A percentile compares a stretch with the other conserved stretches of the same genome.
Evolutionary conservation across 2,329 filamentous ascomycete species (phyloP).

Genomic region (Parafenestella ontariensis): DNA sequence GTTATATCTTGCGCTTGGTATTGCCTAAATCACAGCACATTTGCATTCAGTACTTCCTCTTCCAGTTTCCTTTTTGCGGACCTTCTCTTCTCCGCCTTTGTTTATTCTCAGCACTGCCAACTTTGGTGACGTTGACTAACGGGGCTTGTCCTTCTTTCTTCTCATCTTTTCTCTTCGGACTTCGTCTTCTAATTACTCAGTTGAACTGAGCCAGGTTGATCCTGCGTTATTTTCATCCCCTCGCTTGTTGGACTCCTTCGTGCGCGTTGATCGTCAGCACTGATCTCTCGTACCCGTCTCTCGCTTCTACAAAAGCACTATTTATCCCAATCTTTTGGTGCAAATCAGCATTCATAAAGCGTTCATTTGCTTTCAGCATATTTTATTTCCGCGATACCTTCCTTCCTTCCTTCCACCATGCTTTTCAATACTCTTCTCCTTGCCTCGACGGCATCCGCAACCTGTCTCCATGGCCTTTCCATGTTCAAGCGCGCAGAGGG

Average conservation of each 20-base stretch:
- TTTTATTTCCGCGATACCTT: background rate
- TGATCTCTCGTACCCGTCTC: background rate
- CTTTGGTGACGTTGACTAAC: constrained; percentile 6
- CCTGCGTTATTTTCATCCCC: constrained; percentile 11
- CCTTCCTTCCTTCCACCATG: constrained; percentile 29
- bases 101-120: constrained; percentile 9
- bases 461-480: constrained; percentile 54
- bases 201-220: constrained; percentile 19
- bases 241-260: constrained; percentile 1
- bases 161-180: constrained; percentile 8
- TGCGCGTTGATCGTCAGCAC: constrained; percentile 24
- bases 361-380: background rate
- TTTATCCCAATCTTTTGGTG: background rate
- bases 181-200: constrained; percentile 14
- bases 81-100: constrained; percentile 20
- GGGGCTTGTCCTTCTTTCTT: constrained; percentile 11
- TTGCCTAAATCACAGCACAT: constrained; percentile 9
- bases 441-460: constrained; percentile 47
- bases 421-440: constrained; percentile 40
- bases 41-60: constrained; percentile 5
- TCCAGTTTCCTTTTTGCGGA: constrained; percentile 8
- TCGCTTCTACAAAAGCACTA: background rate
- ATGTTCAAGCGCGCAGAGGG: constrained; percentile 41
- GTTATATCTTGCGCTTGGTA: constrained; percentile 23
- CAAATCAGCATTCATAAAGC: background rate